Conservation (phyloP, 352 stramenopile species). For the Nothophytophthora sp. region DNA sequence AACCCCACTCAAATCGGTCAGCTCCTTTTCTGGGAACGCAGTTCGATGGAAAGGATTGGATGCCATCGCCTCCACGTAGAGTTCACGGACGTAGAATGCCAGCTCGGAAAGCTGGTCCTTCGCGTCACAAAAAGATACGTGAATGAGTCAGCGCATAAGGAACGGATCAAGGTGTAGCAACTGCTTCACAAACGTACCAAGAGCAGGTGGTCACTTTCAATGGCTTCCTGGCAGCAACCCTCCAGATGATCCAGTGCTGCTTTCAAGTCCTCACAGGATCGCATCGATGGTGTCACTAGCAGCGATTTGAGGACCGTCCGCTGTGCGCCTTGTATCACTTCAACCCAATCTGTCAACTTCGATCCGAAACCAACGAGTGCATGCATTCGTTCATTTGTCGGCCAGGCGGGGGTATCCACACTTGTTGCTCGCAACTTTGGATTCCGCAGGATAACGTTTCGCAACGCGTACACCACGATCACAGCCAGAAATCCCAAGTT, state of each 20-base stretch:
- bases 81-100: conserved; percentile 31
- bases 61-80: conserved; percentile 50
- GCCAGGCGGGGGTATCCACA: conserved; percentile 7
- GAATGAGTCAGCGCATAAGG: background rate
- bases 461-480: conserved; percentile 16
- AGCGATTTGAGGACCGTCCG: conserved; percentile 21
- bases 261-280: conserved; percentile 26
- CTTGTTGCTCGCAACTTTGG: conserved; percentile 5
- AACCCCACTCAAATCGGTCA: conserved; percentile 20
- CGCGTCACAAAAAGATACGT: background rate
- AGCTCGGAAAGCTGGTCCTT: conserved; percentile 46
- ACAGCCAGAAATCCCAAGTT: conserved; percentile 34
- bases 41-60: conserved; percentile 39
- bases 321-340: conserved; percentile 25
- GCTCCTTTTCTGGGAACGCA: conserved; percentile 17
- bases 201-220: conserved; percentile 21
- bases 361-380: conserved; percentile 12
- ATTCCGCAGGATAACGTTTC: conserved; percentile 3
- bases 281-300: conserved; percentile 33
- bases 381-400: conserved; percentile 19
- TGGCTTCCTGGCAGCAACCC: conserved; percentile 26
- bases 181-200: conserved; percentile 23
- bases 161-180: background rate
- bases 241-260: conserved; percentile 20
- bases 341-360: conserved; percentile 30